phyloP scores from a whole-genome alignment of 1,284 basidiomycete species.

The Pholiota adiposa region DNA sequence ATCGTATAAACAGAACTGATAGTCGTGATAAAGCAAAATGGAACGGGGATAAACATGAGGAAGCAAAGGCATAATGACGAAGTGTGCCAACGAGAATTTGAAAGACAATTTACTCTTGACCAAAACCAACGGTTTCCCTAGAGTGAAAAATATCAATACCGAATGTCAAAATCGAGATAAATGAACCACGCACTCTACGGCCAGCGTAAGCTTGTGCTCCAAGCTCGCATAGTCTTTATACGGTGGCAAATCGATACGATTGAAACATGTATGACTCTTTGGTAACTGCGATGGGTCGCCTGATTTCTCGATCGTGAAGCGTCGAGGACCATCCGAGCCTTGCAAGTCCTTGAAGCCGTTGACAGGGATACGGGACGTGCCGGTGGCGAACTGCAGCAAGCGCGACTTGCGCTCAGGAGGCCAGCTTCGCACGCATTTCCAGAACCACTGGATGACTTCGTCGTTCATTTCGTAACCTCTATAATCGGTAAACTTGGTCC shows the following conservation, averaged over 20 bases:
- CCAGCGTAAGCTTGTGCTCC: constrained; percentile 84
- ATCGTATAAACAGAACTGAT: background rate
- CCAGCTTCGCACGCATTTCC: constrained; percentile 93
- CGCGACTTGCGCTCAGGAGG: constrained; percentile 92
- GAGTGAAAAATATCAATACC: constrained; percentile 9
- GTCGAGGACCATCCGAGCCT: constrained; percentile 88
- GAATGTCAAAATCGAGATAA: constrained; percentile 3
- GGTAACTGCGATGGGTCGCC: constrained; percentile 87
- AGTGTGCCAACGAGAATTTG: background rate
- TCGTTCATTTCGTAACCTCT: constrained; percentile 77
- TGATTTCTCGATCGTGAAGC: constrained; percentile 91
- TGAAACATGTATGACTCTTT: constrained; percentile 88
- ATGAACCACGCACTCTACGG: constrained; percentile 69
- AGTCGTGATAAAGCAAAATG: background rate
- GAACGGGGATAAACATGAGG: background rate
- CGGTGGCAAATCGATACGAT: constrained; percentile 84
- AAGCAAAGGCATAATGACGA: background rate
- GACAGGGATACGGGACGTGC: constrained; percentile 90
- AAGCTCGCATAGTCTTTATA: constrained; percentile 85
- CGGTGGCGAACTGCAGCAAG: constrained; percentile 90
- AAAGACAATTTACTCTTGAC: constrained; percentile 58
- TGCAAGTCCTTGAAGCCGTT: constrained; percentile 96
- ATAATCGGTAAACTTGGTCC: constrained; percentile 80
- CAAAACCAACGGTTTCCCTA: constrained; percentile 76
- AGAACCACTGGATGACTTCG: constrained; percentile 97